Base-by-base conservation (phyloP, 2,329 filamentous ascomycete species). In the Gaeumannomyces tritici region DNA sequence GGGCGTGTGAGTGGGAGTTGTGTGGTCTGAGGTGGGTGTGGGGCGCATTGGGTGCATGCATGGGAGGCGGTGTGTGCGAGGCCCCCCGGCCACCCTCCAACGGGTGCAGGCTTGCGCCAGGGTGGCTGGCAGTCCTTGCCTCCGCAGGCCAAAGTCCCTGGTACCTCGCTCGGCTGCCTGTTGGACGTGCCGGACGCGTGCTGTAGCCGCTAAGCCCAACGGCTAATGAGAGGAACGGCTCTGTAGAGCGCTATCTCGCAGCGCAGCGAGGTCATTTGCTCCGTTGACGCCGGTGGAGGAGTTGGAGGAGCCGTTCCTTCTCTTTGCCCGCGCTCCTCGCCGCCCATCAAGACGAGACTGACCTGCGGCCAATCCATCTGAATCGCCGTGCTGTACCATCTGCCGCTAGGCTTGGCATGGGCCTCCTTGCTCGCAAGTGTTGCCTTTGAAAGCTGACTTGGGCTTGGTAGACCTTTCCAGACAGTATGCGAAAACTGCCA, bases 61-160 rank as follows among this genome's bases (percentile, higher is more conserved):
- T 61, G 59, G 29, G 59, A 61, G 54, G 60, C 60, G 60, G 60
- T 61, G 54, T 61, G 60, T 61, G 60, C 51, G 60, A 61, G 60
- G 51, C 51, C 54, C 51, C 54, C 51, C 29, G 55, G 55, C 54
- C 51, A 27, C 42, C 42, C 42, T 61, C 60, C 60, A 56, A 61
- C 59, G 29, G 31, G 42, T 56, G 60, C 59, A 55, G 13, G 28
- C n/a, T 26, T 26, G 42, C 21, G 51, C 42, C 28, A 55, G 59
- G 59, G 47, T 31, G 56, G 56, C 56, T 58, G 28, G 56, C 15
- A 35, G 56, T 18, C 55, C 27, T 29, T 26, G n/a, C 55, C 24
- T 29, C 1, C 4, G 7, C 12, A 21, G 4, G 18, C 24, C n/a
- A 29, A 28, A 56, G 55, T 56, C 55, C 55, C 55, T 24, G 24